Evolutionary conservation across 306 rosid genomes (phyloP), one percentile per base, ranked within the genome.

Genomic region (Trichosanthes cucumerina): DNA sequence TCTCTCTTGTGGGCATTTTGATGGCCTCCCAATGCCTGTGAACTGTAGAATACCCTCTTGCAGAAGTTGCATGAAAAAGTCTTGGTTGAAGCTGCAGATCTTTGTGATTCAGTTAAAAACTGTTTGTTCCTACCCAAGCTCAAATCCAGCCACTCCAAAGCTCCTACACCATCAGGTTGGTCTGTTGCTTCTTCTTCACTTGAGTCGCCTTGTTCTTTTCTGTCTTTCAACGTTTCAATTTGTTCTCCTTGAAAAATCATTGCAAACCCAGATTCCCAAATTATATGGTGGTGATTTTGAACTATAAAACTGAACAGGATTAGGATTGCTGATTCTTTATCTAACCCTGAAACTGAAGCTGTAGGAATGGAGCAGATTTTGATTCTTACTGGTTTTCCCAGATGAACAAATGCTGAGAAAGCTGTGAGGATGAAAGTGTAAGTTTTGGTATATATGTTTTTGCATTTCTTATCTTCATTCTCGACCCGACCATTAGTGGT

Each of bases 1-100:
- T 92, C 98, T 76, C 98, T 93, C 83, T 92, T 92, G 87, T 96
- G 98, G 23, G 98, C 99, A 62, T 96, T 96, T 80, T 92, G 98
- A 80, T 92, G 99, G 46, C 98, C 99, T 36, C 99, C 99, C 79
- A 96, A 80, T 58, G 99, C 99, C 57, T 96, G 99, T 64, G 99
- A 96, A 46, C 97, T 92, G 56, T 77, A 90, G 86, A 96, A 96
- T 86, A 91, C 88, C 75, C 97, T 92, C 93, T 87, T 89, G 88
- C 99, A 92, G 88, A 92, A 96, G 88, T 96, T 96, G 80, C 99
- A 96, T 5, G 98, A 96, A 66, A 91, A 96, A 26, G 90, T 88
- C 85, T 89, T 95, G 68, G 80, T 64, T 31, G 88, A 82, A 66
- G 81, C 44, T 38, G 92, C 78, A 63, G 75, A 38, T 87, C 92